Evolutionary conservation across 441 rosid genomes (phyloP), one percentile per base, ranked within the genome.

Genomic region (Arabidopsis hybrid): DNA sequence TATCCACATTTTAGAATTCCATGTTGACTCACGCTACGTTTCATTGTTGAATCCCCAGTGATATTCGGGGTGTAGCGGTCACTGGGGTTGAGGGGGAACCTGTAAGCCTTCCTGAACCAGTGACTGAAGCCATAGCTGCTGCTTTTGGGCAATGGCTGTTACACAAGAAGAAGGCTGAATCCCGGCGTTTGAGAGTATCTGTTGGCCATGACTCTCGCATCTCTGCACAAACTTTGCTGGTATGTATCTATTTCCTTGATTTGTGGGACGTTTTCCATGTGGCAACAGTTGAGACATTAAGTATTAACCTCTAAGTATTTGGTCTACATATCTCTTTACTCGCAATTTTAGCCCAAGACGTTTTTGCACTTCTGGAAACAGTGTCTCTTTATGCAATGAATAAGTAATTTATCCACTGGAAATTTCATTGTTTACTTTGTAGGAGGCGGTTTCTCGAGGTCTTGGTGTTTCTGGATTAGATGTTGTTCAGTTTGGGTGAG

Each of bases 171-270:
- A 91, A 85, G 72, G 71, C 74, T 69, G 83, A 85, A 38, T 69
- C 90, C 34, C 78, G 42, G 67, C 78, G 35, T 53, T 59, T 88
- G 81, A 84, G 78, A 72, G 86, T 95, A 58, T 92, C 99, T 47
- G 78, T 91, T 52, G 98, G 99, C 69, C 99, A 92, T 75, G 99
- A 95, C 85, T 95, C 99, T 63, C 96, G 98, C 57, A 85, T 95
- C 79, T 95, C 99, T 79, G 97, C 98, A 34, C 85, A 84, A 71
- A 56, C 75, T 47, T 84, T 95, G 71, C 88, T 82, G 89, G 98
- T 92, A 83, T 53, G 51, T 57, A 5, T 71, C 36, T 66, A 69
- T 3, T 39, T 71, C 49, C n/a, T 12, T 55, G 47, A 38, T 51
- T 67, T 34, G 31, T 47, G 74, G 71, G 29, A 67, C n/a, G 1